Base-by-base conservation (phyloP, 495 filamentous ascomycete genomes). In the Daldinia grandis region DNA sequence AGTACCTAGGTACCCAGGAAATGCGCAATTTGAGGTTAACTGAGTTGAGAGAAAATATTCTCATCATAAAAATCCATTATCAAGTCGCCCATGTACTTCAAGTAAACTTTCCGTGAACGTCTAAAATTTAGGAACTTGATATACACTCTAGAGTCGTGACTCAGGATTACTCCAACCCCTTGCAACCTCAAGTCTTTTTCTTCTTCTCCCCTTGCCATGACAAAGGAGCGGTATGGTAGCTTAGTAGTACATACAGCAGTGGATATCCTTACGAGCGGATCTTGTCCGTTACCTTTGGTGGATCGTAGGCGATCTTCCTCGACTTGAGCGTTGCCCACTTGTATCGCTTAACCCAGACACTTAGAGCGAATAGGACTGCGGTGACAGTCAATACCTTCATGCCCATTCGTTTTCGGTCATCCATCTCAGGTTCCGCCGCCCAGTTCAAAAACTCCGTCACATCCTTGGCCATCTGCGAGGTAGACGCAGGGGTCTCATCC, bases 381-480 rank as follows among this genome's bases (percentile, higher is more conserved):
- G 90, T 89, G 58, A 97, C 85, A 49, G 89, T 86, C 68, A 99
- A 72, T 37, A 94, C 91, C 89, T 98, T 97, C 88, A 94, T 87
- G 77, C 96, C 96, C 96, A 99, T 99, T 87, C 93, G 95, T 89
- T 99, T 99, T 77, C 96, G 89, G 75, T 95, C 87, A 74, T 99
- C 96, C 93, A 96, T 96, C 87, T 99, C 96, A 50, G 96, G 96
- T 85, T 99, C 96, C 64, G 96, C 93, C 30, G 96, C 84, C 95
- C 95, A 99, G 88, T 99, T 97, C 76, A 99, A 87, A 86, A 99
- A 99, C 85, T 99, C 94, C 40, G 89, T 87, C 58, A 98, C 96
- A 78, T 99, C 96, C 89, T 99, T 99, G 75, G 96, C 96, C 96
- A 99, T 98, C 85, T 99, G 96, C 56, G 94, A 97, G 63, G 94